These are phyloP conservation scores for Globisporangium irregulare DNA, from an alignment of 352 stramenopile genomes.

Conservation along the genomic window DNA sequence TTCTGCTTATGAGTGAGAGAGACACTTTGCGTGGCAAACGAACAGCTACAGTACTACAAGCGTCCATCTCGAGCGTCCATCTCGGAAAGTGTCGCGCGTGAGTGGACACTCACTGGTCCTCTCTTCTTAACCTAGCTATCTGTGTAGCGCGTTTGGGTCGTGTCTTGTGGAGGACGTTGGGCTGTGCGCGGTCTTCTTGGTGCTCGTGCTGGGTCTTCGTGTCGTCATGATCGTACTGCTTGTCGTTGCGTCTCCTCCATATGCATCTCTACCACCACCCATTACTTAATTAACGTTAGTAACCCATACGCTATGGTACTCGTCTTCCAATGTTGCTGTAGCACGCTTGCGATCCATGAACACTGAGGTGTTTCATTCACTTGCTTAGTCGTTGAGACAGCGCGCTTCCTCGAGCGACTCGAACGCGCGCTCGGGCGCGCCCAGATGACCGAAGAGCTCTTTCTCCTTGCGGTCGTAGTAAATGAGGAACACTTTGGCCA, in stretches of 20 bases:
- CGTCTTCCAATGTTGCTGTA: neutral
- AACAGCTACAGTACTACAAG: neutral
- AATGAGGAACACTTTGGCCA: slow-evolving; percentile 12
- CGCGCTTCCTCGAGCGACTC: slow-evolving; percentile 13
- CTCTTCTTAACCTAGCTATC: neutral
- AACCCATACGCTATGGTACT: neutral
- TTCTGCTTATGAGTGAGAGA: slow-evolving; percentile 1
- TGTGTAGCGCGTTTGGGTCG: neutral
- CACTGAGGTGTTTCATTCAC: too few relatives aligned
- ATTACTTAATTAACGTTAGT: neutral
- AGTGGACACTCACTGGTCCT: slow-evolving; percentile 1
- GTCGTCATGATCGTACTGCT: neutral
- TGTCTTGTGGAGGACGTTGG: neutral
- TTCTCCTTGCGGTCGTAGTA: slow-evolving; percentile 14
- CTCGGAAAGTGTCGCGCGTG: neutral
- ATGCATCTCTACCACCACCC: neutral
- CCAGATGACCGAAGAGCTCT: slow-evolving; percentile 12
- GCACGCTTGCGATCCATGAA: neutral
- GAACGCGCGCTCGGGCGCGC: slow-evolving; percentile 4
- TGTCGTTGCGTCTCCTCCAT: neutral
- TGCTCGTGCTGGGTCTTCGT: neutral
- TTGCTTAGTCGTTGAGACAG: slow-evolving; percentile 12
- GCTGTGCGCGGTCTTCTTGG: neutral
- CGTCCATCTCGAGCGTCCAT: slow-evolving; percentile 3
- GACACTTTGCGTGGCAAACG: neutral